A percentile compares a stretch with the other conserved stretches of the same genome.
phyloP scores from a whole-genome alignment of 2,329 filamentous ascomycete genomes.

The Hymenoscyphus linearis region DNA sequence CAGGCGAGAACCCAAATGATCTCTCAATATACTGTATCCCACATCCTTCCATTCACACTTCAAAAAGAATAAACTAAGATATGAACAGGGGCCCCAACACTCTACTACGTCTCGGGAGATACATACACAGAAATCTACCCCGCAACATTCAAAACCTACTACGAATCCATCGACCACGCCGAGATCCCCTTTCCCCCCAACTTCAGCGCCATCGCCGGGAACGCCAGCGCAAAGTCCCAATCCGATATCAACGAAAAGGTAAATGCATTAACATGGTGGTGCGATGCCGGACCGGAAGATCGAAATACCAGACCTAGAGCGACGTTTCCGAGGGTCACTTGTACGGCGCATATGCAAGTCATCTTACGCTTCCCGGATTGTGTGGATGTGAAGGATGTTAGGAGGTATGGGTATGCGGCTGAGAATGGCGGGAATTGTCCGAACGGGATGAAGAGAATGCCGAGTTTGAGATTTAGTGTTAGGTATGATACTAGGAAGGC shows the following conservation, averaged over 20 bases:
- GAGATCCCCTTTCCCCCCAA: conserved; percentile 43
- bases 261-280: conserved; percentile 34
- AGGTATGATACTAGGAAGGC: conserved; percentile 40
- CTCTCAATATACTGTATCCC: conserved; percentile 39
- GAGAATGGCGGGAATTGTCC: conserved; percentile 36
- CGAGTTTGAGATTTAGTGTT: conserved; percentile 42
- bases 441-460: conserved; percentile 40
- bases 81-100: conserved; percentile 37
- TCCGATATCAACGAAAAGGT: conserved; percentile 29
- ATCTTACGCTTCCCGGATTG: conserved; percentile 41
- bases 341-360: conserved; percentile 40
- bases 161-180: conserved; percentile 38
- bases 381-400: conserved; percentile 32
- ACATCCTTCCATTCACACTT: background rate
- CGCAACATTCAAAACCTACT: conserved; percentile 42
- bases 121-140: conserved; percentile 33
- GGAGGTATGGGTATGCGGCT: conserved; percentile 15
- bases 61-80: background rate
- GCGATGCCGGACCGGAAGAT: conserved; percentile 30
- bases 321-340: conserved; percentile 32
- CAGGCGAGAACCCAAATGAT: conserved; percentile 43
- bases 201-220: conserved; percentile 38
- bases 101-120: conserved; percentile 33
- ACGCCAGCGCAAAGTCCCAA: conserved; percentile 33
- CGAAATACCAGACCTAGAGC: conserved; percentile 10